Base-by-base conservation (phyloP, 108 stramenopile genomes). In the Nitzschia inconspicua region DNA sequence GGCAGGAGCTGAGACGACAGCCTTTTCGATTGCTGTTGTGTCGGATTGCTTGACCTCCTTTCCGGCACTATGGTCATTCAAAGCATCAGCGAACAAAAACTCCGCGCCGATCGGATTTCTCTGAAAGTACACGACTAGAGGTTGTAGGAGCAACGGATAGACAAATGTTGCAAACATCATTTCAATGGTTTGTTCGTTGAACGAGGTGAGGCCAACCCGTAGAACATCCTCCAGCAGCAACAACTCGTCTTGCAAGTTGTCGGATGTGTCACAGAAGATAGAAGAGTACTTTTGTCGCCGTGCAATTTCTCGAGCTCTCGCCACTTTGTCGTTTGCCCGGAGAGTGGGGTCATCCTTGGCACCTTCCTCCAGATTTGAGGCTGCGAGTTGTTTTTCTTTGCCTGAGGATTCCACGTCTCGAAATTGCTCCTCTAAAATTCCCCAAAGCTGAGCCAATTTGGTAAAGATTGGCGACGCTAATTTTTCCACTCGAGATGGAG, bases 151-250 rank as follows among this genome's bases (percentile, higher is more conserved):
- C 60, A 93, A 67, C 3, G 91, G 91, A 78, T 93, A 93, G 3
- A 89, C 77, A 67, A 93, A 87, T 4, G 91, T 93, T 14, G 91
- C 88, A 44, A 93, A 73, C 88, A 93, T 79, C 86, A 93, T 88
- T 58, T 93, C 91, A 60, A 93, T 89, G 8, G 73, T 57, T 63
- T 93, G 91, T 57, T 93, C 91, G 54, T 89, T 93, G 35, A 93
- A 59, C n/a, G 84, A 75, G 29, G 85, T 84, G 5, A 93, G 61
- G 3, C 91, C 91, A 3, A 89, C 88, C 39, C 78, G 86, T 1
- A 93, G 65, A 16, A 93, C 66, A 60, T 93, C 91, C 47, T 93
- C 84, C 59, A 93, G 67, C 1, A 94, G 71, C 13, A 87, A 60
- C 23, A 94, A 65, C 46, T 90, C 89, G 60, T 90, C 92, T 65